Percentiles rank a stretch among this genome's conserved stretches.
phyloP scores from a whole-genome alignment of 345 rosid genomes.

The Acer saccharum region DNA sequence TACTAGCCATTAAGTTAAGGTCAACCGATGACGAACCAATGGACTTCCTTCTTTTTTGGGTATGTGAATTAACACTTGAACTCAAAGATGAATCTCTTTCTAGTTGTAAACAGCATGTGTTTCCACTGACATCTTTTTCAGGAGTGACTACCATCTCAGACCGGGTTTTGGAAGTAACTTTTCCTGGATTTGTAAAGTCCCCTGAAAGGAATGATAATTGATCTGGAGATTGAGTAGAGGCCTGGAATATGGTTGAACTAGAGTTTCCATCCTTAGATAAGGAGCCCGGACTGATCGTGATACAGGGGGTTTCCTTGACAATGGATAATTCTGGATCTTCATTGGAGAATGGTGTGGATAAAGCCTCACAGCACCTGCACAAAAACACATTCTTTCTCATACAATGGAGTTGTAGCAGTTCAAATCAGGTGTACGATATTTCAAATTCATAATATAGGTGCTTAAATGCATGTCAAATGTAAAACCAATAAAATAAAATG shows the following conservation, averaged over 20 bases:
- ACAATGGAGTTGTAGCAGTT: background rate
- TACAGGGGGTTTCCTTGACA: slow-evolving; percentile 59
- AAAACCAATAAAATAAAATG: background rate
- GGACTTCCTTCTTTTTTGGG: slow-evolving; percentile 59
- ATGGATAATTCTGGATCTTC: slow-evolving; percentile 55
- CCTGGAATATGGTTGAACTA: slow-evolving; percentile 50
- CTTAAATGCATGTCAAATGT: background rate
- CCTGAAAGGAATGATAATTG: slow-evolving; percentile 40
- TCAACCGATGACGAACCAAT: slow-evolving; percentile 39
- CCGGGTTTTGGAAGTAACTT: slow-evolving; percentile 33
- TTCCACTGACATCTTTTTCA: slow-evolving; percentile 34
- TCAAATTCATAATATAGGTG: background rate
- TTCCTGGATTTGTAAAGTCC: slow-evolving; percentile 36
- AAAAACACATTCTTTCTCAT: slow-evolving; percentile 9
- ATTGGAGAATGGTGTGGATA: slow-evolving; percentile 36
- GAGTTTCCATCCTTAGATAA: slow-evolving; percentile 50
- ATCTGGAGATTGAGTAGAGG: slow-evolving; percentile 48
- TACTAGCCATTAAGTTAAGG: slow-evolving; percentile 29
- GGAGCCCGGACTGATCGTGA: slow-evolving; percentile 50
- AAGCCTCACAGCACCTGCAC: slow-evolving; percentile 54
- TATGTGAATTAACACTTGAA: slow-evolving; percentile 70
- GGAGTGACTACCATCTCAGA: slow-evolving; percentile 46
- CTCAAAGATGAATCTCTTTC: slow-evolving; percentile 57
- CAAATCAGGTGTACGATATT: background rate
- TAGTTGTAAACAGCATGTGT: slow-evolving; percentile 32